phyloP scores from a whole-genome alignment of 345 rosid species.

The Gynandropsis gynandra region DNA sequence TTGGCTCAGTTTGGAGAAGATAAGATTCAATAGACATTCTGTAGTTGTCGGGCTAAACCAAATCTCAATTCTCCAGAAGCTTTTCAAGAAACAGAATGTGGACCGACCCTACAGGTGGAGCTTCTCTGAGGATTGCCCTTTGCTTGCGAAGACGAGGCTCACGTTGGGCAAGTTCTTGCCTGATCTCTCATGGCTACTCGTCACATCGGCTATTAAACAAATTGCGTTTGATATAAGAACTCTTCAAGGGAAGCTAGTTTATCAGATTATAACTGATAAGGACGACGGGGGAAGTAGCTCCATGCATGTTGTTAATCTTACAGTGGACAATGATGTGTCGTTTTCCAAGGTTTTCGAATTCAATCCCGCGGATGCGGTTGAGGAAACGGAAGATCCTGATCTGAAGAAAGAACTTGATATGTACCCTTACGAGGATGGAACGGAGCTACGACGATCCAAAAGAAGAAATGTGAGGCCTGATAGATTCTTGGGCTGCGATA shows the following conservation, averaged over 20 bases:
- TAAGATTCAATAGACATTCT: constrained; percentile 39
- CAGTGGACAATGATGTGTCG: constrained; percentile 37
- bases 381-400: constrained; percentile 20
- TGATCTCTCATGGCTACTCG: constrained; percentile 65
- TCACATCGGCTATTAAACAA: constrained; percentile 50
- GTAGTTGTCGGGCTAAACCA: constrained; percentile 39
- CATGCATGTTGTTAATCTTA: constrained; percentile 40
- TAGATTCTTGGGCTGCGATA: constrained; percentile 18
- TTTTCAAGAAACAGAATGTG: constrained; percentile 36
- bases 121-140: constrained; percentile 50
- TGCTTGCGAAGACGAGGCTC: constrained; percentile 43
- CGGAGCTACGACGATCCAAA: constrained; percentile 42
- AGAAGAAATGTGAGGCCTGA: constrained; percentile 25
- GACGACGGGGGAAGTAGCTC: constrained; percentile 24
- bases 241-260: constrained; percentile 50
- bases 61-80: constrained; percentile 60
- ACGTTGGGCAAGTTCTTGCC: constrained; percentile 51
- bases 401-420: constrained; percentile 21
- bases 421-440: constrained; percentile 28
- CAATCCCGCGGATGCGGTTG: constrained; percentile 20
- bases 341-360: constrained; percentile 36
- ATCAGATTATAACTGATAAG: constrained; percentile 43
- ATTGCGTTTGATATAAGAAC: constrained; percentile 47
- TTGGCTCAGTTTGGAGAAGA: constrained; percentile 52
- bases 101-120: constrained; percentile 57